Conservation (phyloP, 805 yeast species). For the Blastobotrys mokoenaii region DNA sequence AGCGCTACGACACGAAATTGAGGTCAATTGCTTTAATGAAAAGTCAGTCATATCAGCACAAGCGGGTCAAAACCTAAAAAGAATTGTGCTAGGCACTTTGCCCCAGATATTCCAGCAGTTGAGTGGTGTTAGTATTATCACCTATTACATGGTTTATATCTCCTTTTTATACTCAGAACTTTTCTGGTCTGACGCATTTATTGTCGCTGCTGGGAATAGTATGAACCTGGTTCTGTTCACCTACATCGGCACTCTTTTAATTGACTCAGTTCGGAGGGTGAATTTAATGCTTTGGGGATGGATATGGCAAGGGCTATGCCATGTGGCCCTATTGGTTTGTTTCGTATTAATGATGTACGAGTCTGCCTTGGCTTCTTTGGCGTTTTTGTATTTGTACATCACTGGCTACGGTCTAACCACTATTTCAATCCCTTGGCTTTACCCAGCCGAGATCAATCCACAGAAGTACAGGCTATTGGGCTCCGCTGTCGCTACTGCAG, state of each 20-base stretch:
- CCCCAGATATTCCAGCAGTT: constrained; percentile 63
- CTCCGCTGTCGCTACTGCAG: constrained; percentile 51
- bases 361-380: constrained; percentile 7
- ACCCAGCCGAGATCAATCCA: constrained; percentile 57
- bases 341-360: constrained; percentile 5
- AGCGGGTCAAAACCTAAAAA: constrained; percentile 23
- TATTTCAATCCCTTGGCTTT: constrained; percentile 54
- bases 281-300: constrained; percentile 1
- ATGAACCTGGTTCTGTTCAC: constrained; percentile 4
- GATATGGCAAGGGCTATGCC: constrained; percentile 6
- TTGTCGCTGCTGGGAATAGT: constrained; percentile 4
- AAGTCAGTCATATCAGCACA: background rate
- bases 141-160: constrained; percentile 37
- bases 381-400: constrained; percentile 12
- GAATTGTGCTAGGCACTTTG: constrained; percentile 52
- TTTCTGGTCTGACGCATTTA: background rate
- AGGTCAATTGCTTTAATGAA: background rate
- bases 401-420: constrained; percentile 45
- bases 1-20: background rate
- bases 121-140: constrained; percentile 64
- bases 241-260: background rate
- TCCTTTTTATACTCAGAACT: constrained; percentile 2
- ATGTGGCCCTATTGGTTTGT: constrained; percentile 6
- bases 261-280: constrained; percentile 1
- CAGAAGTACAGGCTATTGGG: constrained; percentile 52